Base-by-base conservation (phyloP, 768 basidiomycete genomes). In the Paxillus involutus region DNA sequence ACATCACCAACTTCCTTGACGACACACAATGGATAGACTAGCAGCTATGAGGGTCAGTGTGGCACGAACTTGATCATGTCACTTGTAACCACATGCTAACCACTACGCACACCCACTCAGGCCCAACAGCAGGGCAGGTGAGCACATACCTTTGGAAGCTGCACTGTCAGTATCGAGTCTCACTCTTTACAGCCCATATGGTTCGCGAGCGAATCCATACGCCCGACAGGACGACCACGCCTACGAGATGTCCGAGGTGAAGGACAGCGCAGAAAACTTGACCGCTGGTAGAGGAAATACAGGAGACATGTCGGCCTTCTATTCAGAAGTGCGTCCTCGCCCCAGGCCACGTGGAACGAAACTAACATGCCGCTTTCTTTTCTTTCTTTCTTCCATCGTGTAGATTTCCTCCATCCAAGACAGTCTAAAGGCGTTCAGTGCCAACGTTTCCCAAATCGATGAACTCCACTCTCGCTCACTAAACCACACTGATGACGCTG, bases 401-500 rank as follows among this genome's bases (percentile, higher is more conserved):
- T 54, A 93, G 91, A 87, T 94, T 59, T 78, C 86, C 21, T 83
- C 81, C 41, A 73, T 94, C 44, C 88, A 91, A 80, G 88, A 91
- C 54, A 75, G 73, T 49, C 73, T 92, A 36, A 75, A 79, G 21
- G 76, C 77, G 10, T 89, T 89, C 71, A 89, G 85, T 55, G 75
- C 80, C 57, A 90, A 89, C 70, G 78, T 93, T 21, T 59, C 77
- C 19, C 80, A 79, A 29, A 88, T 94, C 63, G 74, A 82, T 19
- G 87, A 90, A 48, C 73, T 87, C 24, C 91, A 94, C 62, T 84
- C 84, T 36, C 83, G 85, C 54, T 84, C 86, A 17, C 72, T 94
- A 49, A 87, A 88, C 67, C 85, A 84, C 68, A 85, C 84, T 69
- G 90, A 91, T 64, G 89, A 91, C 57, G 75, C 71, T 30, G 79